Evolutionary conservation across 1,284 basidiomycete species (phyloP).

Genomic region (Schizopora paradoxa): DNA sequence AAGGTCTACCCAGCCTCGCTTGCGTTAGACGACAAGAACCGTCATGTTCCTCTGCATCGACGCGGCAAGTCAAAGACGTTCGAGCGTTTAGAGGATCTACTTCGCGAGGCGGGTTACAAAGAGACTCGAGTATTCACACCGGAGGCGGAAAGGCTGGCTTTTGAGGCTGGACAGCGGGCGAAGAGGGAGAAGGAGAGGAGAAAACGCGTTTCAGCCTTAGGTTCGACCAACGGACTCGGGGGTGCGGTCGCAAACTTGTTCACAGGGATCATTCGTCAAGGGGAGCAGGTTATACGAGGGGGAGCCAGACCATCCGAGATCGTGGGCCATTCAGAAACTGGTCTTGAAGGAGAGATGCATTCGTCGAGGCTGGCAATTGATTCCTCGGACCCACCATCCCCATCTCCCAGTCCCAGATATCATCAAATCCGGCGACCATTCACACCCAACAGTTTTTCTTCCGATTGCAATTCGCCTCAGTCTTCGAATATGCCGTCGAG

Average conservation of each 20-base stretch:
- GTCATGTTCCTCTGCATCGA: slow-evolving; percentile 64
- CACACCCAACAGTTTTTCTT: slow-evolving; percentile 9
- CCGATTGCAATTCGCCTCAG: slow-evolving; percentile 13
- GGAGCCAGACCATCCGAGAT: background rate
- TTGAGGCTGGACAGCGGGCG: slow-evolving; percentile 23
- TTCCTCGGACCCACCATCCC: slow-evolving; percentile 3
- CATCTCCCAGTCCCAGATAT: slow-evolving; percentile 4
- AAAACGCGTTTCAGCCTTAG: slow-evolving; percentile 28
- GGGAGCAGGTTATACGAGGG: background rate
- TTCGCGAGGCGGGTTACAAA: slow-evolving; percentile 83
- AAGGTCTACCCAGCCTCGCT: too few species aligned
- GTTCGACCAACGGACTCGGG: slow-evolving; percentile 7
- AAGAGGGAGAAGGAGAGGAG: slow-evolving; percentile 21
- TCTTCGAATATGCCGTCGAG: slow-evolving; percentile 14
- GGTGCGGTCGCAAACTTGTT: slow-evolving; percentile 6
- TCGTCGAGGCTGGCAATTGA: slow-evolving; percentile 1
- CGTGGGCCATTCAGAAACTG: slow-evolving; percentile 4
- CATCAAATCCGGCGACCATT: slow-evolving; percentile 3
- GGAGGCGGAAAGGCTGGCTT: slow-evolving; percentile 50
- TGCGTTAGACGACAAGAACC: slow-evolving; percentile 1
- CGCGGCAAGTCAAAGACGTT: slow-evolving; percentile 74
- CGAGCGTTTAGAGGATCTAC: slow-evolving; percentile 75
- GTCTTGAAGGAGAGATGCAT: background rate
- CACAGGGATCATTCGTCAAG: background rate
- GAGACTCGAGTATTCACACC: slow-evolving; percentile 85